Evolutionary conservation across 2,329 filamentous ascomycete genomes (phyloP).

Genomic region (Aspergillus pseudotamarii): DNA sequence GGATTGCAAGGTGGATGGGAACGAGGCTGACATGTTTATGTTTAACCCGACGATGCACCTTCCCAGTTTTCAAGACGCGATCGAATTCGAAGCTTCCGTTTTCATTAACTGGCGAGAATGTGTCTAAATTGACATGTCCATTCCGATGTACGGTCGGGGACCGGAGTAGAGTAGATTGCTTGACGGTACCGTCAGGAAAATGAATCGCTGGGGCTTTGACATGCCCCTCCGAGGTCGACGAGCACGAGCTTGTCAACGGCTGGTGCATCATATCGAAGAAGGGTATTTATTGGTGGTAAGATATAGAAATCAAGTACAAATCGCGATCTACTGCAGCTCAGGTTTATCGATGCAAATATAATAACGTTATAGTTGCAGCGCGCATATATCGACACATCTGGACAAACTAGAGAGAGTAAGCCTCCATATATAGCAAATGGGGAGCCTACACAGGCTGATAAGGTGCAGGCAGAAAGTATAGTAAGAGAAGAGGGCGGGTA

Average conservation of each 20-base stretch:
- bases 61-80: conserved; percentile 85
- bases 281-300: background rate
- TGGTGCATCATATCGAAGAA: conserved; percentile 27
- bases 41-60: conserved; percentile 82
- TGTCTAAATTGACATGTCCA: conserved; percentile 60
- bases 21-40: conserved; percentile 76
- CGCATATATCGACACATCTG: conserved; percentile 9
- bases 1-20: conserved; percentile 14
- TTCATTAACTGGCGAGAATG: conserved; percentile 85
- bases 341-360: conserved; percentile 1
- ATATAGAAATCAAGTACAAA: background rate
- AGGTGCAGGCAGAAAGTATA: conserved; percentile 19
- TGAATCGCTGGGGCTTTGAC: conserved; percentile 30
- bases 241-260: conserved; percentile 21
- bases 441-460: conserved; percentile 4
- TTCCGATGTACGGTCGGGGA: conserved; percentile 34
- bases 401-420: conserved; percentile 6
- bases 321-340: background rate
- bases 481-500: background rate
- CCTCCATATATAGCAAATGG: conserved; percentile 21
- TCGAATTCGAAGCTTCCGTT: conserved; percentile 97
- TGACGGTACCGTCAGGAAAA: conserved; percentile 28
- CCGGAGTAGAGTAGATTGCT: conserved; percentile 25
- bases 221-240: conserved; percentile 27
- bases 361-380: background rate